Evolutionary conservation across 345 rosid genomes (phyloP), one percentile per base, ranked within the genome.

Genomic region (Durio zibethinus): DNA sequence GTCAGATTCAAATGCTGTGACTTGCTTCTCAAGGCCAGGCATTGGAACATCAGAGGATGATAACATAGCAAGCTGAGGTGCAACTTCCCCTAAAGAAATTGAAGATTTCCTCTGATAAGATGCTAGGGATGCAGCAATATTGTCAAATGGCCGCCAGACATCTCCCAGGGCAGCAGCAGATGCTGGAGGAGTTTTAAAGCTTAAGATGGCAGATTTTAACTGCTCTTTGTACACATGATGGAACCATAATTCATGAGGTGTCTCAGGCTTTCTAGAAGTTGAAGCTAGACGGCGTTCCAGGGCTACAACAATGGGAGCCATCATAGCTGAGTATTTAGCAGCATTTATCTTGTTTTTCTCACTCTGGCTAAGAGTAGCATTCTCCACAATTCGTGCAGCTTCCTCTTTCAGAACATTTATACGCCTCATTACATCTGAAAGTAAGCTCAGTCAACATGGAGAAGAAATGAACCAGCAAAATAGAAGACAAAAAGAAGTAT

Each of bases 21-120:
- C 84, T 85, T 86, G 89, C 88, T 89, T 94, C 86, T 92, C 97
- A 66, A 94, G 90, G 77, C 98, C 98, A 81, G 98, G 98, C 97
- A 94, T 86, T 78, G 98, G 98, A 81, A 94, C 90, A 85, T 94
- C 90, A 80, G 90, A 91, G 76, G 96, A 90, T 77, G 97, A 92
- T 80, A 94, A 82, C 79, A 85, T 84, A 81, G 96, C 90, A 82
- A 94, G 79, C 47, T 80, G 91, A 16, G 98, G 97, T 63, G 98
- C 97, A 86, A 94, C 97, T 87, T 94, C 94, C 65, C 90, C 89
- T 40, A 94, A 81, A 66, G 89, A 85, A 80, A 92, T 87, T 71
- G 91, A 87, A 57, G 94, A 89, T 82, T 92, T 94, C 79, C 97
- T 86, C 80, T 94, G 98, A 79, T 88, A 86, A 70, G 93, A 92